Percentiles rank a stretch among this genome's conserved stretches.
phyloP scores from a whole-genome alignment of 2,329 filamentous ascomycete species.

The Aspergillus fijiensis region DNA sequence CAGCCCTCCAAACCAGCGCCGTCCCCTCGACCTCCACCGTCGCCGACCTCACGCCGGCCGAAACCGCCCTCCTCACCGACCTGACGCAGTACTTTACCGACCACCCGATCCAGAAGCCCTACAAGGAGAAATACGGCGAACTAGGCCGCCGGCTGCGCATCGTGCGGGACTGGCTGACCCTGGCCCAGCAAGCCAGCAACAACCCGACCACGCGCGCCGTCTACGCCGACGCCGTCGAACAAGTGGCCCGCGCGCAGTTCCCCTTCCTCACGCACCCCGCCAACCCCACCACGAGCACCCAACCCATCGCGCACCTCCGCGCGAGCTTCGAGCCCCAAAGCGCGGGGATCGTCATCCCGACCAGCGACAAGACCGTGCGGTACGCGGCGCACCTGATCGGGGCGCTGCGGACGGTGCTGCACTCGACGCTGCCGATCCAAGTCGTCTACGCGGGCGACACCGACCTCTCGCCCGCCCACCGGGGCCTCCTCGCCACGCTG shows the following conservation, averaged over 20 bases:
- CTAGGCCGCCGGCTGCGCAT: slow-evolving; percentile 8
- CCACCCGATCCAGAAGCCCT: slow-evolving; percentile 3
- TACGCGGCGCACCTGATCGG: slow-evolving; percentile 9
- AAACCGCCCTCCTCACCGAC: not conserved
- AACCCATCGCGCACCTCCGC: slow-evolving; percentile 2
- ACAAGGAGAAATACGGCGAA: slow-evolving; percentile 6
- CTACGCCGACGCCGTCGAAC: not conserved
- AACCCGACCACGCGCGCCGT: not conserved
- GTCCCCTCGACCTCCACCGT: not conserved
- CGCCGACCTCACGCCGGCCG: not conserved
- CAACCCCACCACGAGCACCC: not conserved
- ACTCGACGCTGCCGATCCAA: slow-evolving; percentile 6
- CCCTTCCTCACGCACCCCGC: not conserved
- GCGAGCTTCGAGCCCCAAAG: slow-evolving; percentile 2
- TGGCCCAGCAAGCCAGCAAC: not conserved
- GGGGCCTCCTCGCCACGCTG: not conserved
- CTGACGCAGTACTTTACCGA: slow-evolving; percentile 7
- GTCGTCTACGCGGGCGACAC: slow-evolving; percentile 10
- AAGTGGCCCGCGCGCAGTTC: not conserved
- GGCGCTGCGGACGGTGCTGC: slow-evolving; percentile 5
- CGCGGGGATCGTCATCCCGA: slow-evolving; percentile 11
- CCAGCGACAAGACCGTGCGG: slow-evolving; percentile 11
- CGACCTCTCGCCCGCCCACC: not conserved
- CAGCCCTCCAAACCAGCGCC: not conserved
- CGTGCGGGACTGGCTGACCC: slow-evolving; percentile 3